Evolutionary conservation across 2,329 filamentous ascomycete species (phyloP), one percentile per base, ranked within the genome.

Genomic region (Cryphonectria nitschkei): DNA sequence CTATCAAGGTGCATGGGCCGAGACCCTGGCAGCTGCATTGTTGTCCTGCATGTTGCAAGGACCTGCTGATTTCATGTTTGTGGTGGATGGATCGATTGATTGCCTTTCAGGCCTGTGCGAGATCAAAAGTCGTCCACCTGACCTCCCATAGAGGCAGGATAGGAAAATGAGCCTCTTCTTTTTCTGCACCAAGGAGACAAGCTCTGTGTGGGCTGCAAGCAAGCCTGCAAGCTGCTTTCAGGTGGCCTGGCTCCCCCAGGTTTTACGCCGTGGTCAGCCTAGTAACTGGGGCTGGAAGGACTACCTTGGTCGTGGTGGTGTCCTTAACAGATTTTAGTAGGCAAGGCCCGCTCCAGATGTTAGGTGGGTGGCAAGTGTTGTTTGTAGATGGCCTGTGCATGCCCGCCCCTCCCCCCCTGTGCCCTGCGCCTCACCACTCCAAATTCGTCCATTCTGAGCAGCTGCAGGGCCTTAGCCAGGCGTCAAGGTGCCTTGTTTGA

Each of bases 361-460:
- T 65, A 62, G 41, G 11, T 19, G 19, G 26, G 26, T 26, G 41
- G 41, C 32, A 26, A 43, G 58, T 22, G 39, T 29, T 8, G 58
- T 14, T 8, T 52, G 56, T 62, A 68, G 41, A 29, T 68, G 56
- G 56, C 29, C 67, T 37, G 67, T 54, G 39, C 54, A 7, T 16
- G 6, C 13, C 16, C 52, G 4, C 41, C 52, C 68, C 63, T 34
- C 39, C 67, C 56, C 29, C 67, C 58, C 46, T 50, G 43, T 46
- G 61, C 39, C 54, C 63, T 54, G 56, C 41, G 61, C 41, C 64
- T 66, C 68, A 70, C 54, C 68, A 67, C 54, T 66, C 68, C 68
- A 70, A 70, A 70, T 70, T 70, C 65, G 68, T 66, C 68, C 32
- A 61, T 32, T 32, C 43, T 70, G 64, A 43, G 19, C 43, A 32